These are phyloP conservation scores for Liriodendron chinense DNA, from an alignment of 164 flowering plant genomes.

Conservation along the genomic window DNA sequence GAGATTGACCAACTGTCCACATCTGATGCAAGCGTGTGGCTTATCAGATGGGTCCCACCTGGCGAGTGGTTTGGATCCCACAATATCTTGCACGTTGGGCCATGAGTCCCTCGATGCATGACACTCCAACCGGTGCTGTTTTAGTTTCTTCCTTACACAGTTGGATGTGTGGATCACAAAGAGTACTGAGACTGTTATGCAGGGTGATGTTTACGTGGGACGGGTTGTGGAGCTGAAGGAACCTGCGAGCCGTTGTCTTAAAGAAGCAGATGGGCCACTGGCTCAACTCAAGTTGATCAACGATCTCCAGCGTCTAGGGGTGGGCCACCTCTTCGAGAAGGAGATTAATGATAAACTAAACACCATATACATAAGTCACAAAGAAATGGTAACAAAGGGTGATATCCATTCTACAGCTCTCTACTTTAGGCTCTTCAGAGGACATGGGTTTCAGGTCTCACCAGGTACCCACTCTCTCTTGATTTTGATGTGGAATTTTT, in stretches of 20 bases:
- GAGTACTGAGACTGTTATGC: not conserved
- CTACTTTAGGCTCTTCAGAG: slow-evolving; percentile 15
- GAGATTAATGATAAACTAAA: slow-evolving; percentile 14
- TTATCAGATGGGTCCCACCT: too few species aligned
- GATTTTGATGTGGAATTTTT: not conserved
- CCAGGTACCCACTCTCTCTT: not conserved
- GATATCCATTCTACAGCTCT: slow-evolving; percentile 20
- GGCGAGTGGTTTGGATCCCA: too few species aligned
- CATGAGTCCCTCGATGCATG: too few species aligned
- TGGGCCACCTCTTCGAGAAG: slow-evolving; percentile 18
- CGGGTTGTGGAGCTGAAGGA: slow-evolving; percentile 8
- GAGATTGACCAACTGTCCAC: too few species aligned
- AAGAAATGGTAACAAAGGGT: not conserved
- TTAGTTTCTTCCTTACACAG: too few species aligned
- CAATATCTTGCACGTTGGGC: too few species aligned
- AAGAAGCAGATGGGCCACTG: slow-evolving; percentile 4
- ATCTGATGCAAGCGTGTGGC: too few species aligned
- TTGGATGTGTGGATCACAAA: not conserved
- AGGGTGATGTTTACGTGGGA: not conserved
- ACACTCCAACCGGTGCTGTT: too few species aligned
- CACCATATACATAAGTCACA: not conserved
- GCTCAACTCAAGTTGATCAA: slow-evolving; percentile 25
- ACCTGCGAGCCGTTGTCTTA: slow-evolving; percentile 11
- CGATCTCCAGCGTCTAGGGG: slow-evolving; percentile 23
- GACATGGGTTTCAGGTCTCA: slow-evolving; percentile 6